A percentile compares a stretch with the other conserved stretches of the same genome.
These are phyloP conservation scores for Pharnaceum exiguum DNA, from an alignment of 148 eudicot genomes.

Conservation along the genomic window DNA sequence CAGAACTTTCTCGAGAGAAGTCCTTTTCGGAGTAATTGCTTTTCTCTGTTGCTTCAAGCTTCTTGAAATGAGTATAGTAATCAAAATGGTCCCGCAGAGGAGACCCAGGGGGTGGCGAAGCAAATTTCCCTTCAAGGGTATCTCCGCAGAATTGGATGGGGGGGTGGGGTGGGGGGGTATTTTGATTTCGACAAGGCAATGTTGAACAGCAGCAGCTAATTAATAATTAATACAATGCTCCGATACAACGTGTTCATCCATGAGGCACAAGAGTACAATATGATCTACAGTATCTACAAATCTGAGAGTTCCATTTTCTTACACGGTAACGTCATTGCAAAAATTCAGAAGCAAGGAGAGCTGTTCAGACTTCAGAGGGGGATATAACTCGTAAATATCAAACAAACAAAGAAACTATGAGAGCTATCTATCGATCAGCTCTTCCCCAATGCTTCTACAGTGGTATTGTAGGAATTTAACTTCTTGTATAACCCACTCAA, in stretches of 20 bases:
- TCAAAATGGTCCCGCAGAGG: slow-evolving; percentile 33
- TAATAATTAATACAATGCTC: too few species aligned
- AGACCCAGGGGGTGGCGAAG: slow-evolving; percentile 41
- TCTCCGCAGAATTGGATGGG: slow-evolving; percentile 21
- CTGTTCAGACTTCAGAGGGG: neutral
- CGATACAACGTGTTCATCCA: too few species aligned
- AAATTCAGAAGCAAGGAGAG: neutral
- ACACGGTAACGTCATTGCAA: neutral
- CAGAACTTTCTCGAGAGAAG: slow-evolving; percentile 26
- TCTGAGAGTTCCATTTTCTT: neutral
- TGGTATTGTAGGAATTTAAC: neutral
- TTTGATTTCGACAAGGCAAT: too few species aligned
- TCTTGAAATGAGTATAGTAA: slow-evolving; percentile 21
- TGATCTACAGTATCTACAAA: neutral
- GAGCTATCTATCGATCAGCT: too few species aligned
- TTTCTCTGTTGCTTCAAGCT: slow-evolving; percentile 28
- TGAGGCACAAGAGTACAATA: too few species aligned
- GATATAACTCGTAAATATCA: too few species aligned
- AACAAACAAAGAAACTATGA: too few species aligned
- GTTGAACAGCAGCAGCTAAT: too few species aligned
- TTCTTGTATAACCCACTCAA: neutral
- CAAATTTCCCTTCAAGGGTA: slow-evolving; percentile 24
- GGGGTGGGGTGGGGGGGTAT: too few species aligned
- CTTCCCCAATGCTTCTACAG: too few species aligned
- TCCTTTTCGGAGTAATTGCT: slow-evolving; percentile 21